Evolutionary conservation across 23 red algal genomes (phyloP).

Genomic region (Cyanidium caldarium): DNA sequence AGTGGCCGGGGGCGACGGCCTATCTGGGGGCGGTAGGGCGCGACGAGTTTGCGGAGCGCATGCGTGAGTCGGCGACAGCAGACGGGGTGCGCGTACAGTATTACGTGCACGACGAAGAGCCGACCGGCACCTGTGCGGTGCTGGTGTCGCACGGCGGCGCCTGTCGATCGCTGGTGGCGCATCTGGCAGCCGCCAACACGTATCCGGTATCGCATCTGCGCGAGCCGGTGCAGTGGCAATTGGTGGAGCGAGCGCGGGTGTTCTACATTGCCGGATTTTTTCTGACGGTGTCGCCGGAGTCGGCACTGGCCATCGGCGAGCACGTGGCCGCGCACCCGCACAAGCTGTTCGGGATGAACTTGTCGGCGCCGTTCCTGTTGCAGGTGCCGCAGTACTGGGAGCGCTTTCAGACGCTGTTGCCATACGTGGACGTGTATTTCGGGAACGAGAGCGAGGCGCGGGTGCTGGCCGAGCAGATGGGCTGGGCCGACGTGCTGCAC

Average conservation of each 20-base stretch:
- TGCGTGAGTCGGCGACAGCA: slow-evolving; percentile 37
- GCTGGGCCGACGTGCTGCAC: slow-evolving; percentile 12
- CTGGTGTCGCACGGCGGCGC: slow-evolving; percentile 56
- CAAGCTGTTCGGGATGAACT: slow-evolving; percentile 87
- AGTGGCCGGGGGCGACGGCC: slow-evolving; percentile 31
- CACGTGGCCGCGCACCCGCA: slow-evolving; percentile 23
- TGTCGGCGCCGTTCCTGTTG: slow-evolving; percentile 94
- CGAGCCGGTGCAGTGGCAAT: slow-evolving; percentile 54
- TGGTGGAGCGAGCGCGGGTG: slow-evolving; percentile 55
- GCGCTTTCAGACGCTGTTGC: slow-evolving; percentile 55
- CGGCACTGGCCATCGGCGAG: slow-evolving; percentile 53
- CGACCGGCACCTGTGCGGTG: slow-evolving; percentile 92
- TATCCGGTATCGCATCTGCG: slow-evolving; percentile 67
- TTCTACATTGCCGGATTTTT: slow-evolving; percentile 98
- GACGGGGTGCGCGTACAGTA: slow-evolving; percentile 84
- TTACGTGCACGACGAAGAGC: slow-evolving; percentile 26
- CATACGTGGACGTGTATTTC: slow-evolving; percentile 89
- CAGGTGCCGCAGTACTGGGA: slow-evolving; percentile 85
- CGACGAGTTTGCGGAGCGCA: slow-evolving; percentile 77
- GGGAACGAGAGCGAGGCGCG: slow-evolving; percentile 88
- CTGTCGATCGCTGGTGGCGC: slow-evolving; percentile 74
- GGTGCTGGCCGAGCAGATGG: slow-evolving; percentile 60
- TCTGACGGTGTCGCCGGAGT: slow-evolving; percentile 80
- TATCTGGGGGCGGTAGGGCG: slow-evolving; percentile 85
- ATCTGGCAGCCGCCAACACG: slow-evolving; percentile 86